phyloP scores from a whole-genome alignment of 106 monocot species.

The Iris macrosiphon region DNA sequence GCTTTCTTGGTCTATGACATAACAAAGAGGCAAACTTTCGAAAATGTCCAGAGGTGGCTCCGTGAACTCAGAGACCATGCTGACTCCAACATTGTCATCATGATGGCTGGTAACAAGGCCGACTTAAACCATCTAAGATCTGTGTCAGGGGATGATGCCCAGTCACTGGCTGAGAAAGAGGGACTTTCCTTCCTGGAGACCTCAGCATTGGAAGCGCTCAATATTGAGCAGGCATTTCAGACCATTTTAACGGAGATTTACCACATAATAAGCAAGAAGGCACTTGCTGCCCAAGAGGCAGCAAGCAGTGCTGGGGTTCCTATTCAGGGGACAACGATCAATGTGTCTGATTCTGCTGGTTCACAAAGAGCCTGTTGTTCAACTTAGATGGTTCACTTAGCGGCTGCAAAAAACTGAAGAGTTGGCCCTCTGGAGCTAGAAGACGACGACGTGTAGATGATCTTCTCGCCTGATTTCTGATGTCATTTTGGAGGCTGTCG shows the following conservation, averaged over 20 bases:
- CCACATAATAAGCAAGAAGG: slow-evolving; percentile 63
- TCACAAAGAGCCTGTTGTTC: slow-evolving; percentile 45
- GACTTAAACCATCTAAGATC: slow-evolving; percentile 59
- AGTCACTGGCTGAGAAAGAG: slow-evolving; percentile 56
- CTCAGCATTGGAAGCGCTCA: slow-evolving; percentile 57
- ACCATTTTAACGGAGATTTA: slow-evolving; percentile 49
- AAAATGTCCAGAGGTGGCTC: slow-evolving; percentile 67
- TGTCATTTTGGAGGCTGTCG: slow-evolving; percentile 1
- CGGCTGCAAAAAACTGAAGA: not conserved
- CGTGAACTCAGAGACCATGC: slow-evolving; percentile 77
- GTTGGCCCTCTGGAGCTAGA: not conserved
- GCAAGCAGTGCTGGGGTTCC: slow-evolving; percentile 19
- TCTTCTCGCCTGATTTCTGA: not conserved
- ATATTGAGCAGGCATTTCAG: slow-evolving; percentile 64
- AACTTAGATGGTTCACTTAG: slow-evolving; percentile 11
- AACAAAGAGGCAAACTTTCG: slow-evolving; percentile 74
- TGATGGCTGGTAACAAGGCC: slow-evolving; percentile 82
- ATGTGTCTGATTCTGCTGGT: slow-evolving; percentile 33
- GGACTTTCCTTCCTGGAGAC: slow-evolving; percentile 73
- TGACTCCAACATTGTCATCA: slow-evolving; percentile 69
- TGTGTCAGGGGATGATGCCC: slow-evolving; percentile 36
- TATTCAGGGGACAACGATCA: slow-evolving; percentile 56
- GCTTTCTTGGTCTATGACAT: slow-evolving; percentile 74
- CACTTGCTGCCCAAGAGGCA: slow-evolving; percentile 51
- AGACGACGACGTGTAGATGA: slow-evolving; percentile 4